Evolutionary conservation across 192 early-diverging fungal species (phyloP).

Genomic region (Funneliformis mosseae): DNA sequence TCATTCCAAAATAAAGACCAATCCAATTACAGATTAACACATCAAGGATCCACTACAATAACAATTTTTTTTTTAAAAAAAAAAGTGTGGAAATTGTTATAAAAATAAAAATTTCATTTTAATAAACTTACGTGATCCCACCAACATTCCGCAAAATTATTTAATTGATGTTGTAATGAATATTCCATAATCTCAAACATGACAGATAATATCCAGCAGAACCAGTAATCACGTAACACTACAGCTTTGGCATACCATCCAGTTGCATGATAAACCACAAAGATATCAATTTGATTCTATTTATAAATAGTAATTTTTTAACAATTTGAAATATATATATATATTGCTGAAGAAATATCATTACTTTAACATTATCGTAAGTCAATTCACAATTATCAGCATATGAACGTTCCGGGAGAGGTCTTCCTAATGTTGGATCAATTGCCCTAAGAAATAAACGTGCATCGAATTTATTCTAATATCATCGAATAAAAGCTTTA

Average conservation of each 20-base stretch:
- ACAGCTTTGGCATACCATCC: conserved; percentile 96
- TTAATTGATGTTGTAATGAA: conserved; percentile 90
- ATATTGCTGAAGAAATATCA: neutral
- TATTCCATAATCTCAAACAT: conserved; percentile 97
- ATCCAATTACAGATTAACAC: conserved; percentile 92
- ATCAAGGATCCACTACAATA: conserved; percentile 85
- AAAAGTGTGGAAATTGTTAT: too few relatives aligned
- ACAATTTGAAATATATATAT: too few relatives aligned
- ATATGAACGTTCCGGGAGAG: conserved; percentile 91
- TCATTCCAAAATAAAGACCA: conserved; percentile 93
- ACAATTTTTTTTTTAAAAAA: neutral
- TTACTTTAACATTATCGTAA: conserved; percentile 69
- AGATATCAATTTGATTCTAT: conserved; percentile 87
- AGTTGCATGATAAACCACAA: conserved; percentile 88
- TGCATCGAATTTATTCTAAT: conserved; percentile 83
- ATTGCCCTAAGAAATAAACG: conserved; percentile 77
- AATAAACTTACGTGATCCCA: conserved; percentile 86
- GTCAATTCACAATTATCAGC: conserved; percentile 87
- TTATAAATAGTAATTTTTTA: neutral
- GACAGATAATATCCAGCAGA: conserved; percentile 95
- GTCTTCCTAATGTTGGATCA: conserved; percentile 77
- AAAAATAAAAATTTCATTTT: too few relatives aligned
- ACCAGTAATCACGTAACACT: conserved; percentile 90
- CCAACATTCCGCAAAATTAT: conserved; percentile 99
- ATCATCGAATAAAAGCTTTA: neutral